phyloP scores from a whole-genome alignment of 1,284 basidiomycete genomes.

The Heterobasidion annosum region DNA sequence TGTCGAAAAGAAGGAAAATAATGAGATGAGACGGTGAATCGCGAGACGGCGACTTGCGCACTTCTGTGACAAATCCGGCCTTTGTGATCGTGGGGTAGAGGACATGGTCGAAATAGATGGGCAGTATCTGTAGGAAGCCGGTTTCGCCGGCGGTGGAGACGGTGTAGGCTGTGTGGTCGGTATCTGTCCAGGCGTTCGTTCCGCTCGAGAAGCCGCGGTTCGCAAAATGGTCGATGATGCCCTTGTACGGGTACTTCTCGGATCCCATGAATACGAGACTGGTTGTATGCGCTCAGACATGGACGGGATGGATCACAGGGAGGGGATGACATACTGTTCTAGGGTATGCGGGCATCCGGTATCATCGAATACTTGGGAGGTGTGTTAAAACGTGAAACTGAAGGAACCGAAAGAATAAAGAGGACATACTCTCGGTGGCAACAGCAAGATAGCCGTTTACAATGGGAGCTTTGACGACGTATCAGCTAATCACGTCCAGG shows the following conservation, averaged over 20 bases:
- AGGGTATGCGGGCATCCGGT: conserved; percentile 91
- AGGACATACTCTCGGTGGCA: conserved; percentile 76
- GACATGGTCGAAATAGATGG: conserved; percentile 96
- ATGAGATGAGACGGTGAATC: neutral
- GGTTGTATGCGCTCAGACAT: neutral
- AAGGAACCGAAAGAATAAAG: neutral
- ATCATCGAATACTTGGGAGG: conserved; percentile 74
- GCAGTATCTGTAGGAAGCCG: conserved; percentile 91
- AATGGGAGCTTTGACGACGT: conserved; percentile 54
- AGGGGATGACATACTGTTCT: conserved; percentile 60
- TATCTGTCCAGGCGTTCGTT: conserved; percentile 84
- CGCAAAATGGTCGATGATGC: conserved; percentile 94
- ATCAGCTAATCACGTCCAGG: conserved; percentile 7
- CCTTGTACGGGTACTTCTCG: conserved; percentile 94
- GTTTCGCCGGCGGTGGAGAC: conserved; percentile 96
- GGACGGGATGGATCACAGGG: neutral
- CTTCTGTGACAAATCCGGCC: conserved; percentile 89
- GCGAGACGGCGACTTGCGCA: conserved; percentile 17
- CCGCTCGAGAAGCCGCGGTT: conserved; percentile 94
- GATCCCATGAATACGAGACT: conserved; percentile 93
- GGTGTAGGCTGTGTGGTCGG: conserved; percentile 90
- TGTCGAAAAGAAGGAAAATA: conserved; percentile 16
- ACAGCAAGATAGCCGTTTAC: conserved; percentile 93
- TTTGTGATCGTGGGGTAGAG: conserved; percentile 93
- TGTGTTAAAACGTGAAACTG: neutral